Conservation (phyloP, 345 rosid genomes). For the Anacardium occidentale region DNA sequence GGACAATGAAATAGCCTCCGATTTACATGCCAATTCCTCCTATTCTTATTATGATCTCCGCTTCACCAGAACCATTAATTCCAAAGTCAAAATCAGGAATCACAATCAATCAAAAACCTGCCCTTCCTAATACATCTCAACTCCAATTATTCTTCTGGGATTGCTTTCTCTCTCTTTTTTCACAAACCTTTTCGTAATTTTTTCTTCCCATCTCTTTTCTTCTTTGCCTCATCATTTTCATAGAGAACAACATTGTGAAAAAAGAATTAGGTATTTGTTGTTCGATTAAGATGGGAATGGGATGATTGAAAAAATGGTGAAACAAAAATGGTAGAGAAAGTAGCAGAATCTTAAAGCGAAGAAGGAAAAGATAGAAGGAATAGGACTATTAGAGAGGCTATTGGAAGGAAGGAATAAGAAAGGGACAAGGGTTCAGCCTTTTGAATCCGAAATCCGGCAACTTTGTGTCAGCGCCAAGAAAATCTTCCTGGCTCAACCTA, state of each 20-base stretch:
- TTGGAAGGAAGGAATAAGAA: slow-evolving; percentile 33
- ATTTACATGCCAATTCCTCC: too few relatives aligned
- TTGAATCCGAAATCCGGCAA: slow-evolving; percentile 41
- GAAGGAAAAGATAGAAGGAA: slow-evolving; percentile 29
- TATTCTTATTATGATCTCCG: not conserved
- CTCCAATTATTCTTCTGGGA: slow-evolving; percentile 15
- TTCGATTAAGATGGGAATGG: not conserved
- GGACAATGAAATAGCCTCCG: too few relatives aligned
- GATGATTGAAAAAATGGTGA: not conserved
- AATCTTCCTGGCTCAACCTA: slow-evolving; percentile 46
- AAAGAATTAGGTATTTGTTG: not conserved
- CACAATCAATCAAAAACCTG: not conserved
- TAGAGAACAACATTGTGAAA: too few relatives aligned
- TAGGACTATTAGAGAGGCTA: slow-evolving; percentile 41
- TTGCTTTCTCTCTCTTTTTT: not conserved
- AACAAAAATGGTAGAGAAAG: not conserved
- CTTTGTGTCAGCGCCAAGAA: slow-evolving; percentile 42
- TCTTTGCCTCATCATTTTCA: not conserved
- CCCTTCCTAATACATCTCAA: slow-evolving; percentile 24
- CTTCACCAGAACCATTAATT: slow-evolving; percentile 2
- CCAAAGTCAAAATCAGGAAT: not conserved
- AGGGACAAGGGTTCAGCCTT: slow-evolving; percentile 35
- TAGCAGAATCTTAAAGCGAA: not conserved
- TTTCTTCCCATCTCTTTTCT: not conserved
- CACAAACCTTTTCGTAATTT: not conserved